Evolutionary conservation across 176 grass and related monocot species (phyloP), one percentile per base, ranked within the genome.

Genomic region (Poa annua): DNA sequence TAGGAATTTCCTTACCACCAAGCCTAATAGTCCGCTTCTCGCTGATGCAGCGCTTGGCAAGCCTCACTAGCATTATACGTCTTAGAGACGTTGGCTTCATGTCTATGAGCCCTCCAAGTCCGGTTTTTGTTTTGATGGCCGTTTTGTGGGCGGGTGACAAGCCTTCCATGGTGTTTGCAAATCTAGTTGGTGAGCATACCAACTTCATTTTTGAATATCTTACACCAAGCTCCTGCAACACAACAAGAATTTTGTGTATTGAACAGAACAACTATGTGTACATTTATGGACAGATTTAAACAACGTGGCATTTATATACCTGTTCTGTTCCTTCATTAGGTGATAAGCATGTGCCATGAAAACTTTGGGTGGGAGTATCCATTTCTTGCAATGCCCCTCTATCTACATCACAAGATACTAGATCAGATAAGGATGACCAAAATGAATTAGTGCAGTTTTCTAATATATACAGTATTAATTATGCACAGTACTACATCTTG

Each of bases 201-300:
- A 80, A 7, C 61, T 52, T 80, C 78, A 80, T 80, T 11, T 65
- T 19, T 34, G 4, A 16, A 21, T n/a, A 45, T 65, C 8, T 12
- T 3, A 5, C 9, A 17, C 3, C n/a, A 21, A 72, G 11, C 19
- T 61, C 11, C 9, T 61, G 57, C 57, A 25, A 50, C 0, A 55
- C 52, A 55, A 55, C 17, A n/a, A 20, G 52, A 55, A 55, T n/a
- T 20, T 8, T 19, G 50, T 20, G 52, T 55, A 12, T 1, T 0
- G 20, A 55, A 20, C 19, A n/a, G 6, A n/a, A n/a, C n/a, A 55
- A 55, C 19, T 39, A 55, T 55, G 52, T 55, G 19, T 55, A 55
- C 19, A 20, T 8, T 15, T 50, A 55, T 1, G 1, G 19, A 55
- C 1, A 55, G 19, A 55, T n/a, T 55, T 2, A n/a, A 55, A 19